phyloP scores from a whole-genome alignment of 2,329 filamentous ascomycete genomes.

The Cladosporium halotolerans region DNA sequence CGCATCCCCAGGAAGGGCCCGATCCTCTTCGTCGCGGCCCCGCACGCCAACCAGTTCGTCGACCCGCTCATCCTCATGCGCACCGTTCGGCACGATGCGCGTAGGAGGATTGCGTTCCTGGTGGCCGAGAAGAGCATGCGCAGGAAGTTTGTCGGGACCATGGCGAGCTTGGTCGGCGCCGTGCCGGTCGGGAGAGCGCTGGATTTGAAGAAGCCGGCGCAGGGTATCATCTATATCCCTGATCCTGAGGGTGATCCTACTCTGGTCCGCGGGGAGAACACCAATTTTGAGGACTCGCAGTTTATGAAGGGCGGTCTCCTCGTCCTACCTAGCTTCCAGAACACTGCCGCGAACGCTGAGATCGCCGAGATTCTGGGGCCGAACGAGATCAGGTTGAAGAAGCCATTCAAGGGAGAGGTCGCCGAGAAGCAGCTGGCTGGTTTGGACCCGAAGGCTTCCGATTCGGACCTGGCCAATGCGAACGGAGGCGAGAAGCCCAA shows the following conservation, averaged over 20 bases:
- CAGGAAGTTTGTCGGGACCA: slow-evolving; percentile 79
- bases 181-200: slow-evolving; percentile 91
- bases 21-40: slow-evolving; percentile 90
- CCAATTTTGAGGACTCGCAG: slow-evolving; percentile 67
- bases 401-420: slow-evolving; percentile 72
- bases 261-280: slow-evolving; percentile 70
- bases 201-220: slow-evolving; percentile 74
- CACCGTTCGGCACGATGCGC: slow-evolving; percentile 77
- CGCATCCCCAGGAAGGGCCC: slow-evolving; percentile 84
- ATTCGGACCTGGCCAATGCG: slow-evolving; percentile 45
- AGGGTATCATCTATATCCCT: slow-evolving; percentile 79
- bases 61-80: slow-evolving; percentile 92
- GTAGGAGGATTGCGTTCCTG: slow-evolving; percentile 82
- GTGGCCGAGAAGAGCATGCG: slow-evolving; percentile 95
- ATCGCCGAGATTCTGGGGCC: slow-evolving; percentile 74
- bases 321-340: slow-evolving; percentile 78
- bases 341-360: slow-evolving; percentile 72
- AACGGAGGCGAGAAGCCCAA: slow-evolving; percentile 54
- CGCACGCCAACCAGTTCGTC: slow-evolving; percentile 97
- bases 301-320: slow-evolving; percentile 75
- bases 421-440: slow-evolving; percentile 77
- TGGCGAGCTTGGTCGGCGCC: slow-evolving; percentile 76
- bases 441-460: slow-evolving; percentile 59
- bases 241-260: slow-evolving; percentile 81
- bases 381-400: slow-evolving; percentile 79